Conservation (phyloP, 2,329 filamentous ascomycete species). For the Alternaria burnsii region DNA sequence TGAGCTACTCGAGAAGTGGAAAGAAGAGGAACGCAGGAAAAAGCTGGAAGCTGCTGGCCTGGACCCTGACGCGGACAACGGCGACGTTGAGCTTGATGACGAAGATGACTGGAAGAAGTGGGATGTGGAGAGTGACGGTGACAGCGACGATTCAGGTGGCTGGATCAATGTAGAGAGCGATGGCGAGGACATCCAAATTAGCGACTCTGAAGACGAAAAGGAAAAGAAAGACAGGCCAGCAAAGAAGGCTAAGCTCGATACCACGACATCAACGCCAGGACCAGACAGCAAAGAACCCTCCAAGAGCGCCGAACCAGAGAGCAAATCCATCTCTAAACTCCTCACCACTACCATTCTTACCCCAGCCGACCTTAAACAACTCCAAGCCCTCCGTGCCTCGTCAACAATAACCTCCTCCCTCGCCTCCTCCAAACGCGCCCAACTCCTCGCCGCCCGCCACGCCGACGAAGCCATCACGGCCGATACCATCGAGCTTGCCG, state of each 20-base stretch:
- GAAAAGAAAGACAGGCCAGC: conserved; percentile 62
- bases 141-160: conserved; percentile 78
- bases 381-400: conserved; percentile 83
- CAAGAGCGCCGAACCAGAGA: conserved; percentile 50
- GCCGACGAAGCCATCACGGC: conserved; percentile 89
- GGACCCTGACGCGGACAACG: conserved; percentile 66
- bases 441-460: conserved; percentile 64
- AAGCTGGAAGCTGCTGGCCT: conserved; percentile 75
- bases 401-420: conserved; percentile 73
- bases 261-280: conserved; percentile 41
- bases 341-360: conserved; percentile 96
- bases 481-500: conserved; percentile 88
- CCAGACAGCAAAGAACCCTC: conserved; percentile 54
- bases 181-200: conserved; percentile 76
- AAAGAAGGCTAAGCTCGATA: conserved; percentile 70
- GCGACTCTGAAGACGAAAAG: conserved; percentile 74
- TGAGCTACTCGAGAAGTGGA: conserved; percentile 90
- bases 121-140: conserved; percentile 66
- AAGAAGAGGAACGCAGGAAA: conserved; percentile 83
- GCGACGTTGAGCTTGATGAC: conserved; percentile 68
- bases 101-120: conserved; percentile 65
- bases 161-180: conserved; percentile 93
- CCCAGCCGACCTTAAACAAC: conserved; percentile 92
- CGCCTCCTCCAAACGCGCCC: conserved; percentile 54
- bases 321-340: conserved; percentile 64